These are phyloP conservation scores for Colletotrichum somersetense DNA, from an alignment of 2,329 filamentous ascomycete species.

Conservation along the genomic window DNA sequence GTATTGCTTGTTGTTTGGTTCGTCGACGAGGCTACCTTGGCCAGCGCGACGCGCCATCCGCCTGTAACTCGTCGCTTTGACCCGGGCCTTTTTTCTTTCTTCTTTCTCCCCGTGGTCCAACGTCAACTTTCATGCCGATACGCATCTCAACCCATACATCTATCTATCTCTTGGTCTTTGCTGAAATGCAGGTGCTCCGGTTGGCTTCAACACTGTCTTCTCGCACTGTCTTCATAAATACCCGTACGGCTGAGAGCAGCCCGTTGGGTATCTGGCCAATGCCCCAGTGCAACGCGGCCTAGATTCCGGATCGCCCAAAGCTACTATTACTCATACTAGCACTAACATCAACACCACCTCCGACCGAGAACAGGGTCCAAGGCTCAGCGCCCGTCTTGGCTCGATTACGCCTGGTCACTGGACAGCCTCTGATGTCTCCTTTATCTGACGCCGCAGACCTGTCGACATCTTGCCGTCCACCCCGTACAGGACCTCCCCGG, in stretches of 20 bases:
- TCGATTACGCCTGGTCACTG: conserved; percentile 15
- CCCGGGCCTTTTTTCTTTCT: neutral
- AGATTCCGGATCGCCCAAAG: conserved; percentile 3
- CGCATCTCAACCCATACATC: neutral
- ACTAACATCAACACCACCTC: conserved; percentile 1
- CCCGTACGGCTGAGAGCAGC: neutral
- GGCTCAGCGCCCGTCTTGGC: conserved; percentile 16
- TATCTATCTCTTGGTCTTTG: neutral
- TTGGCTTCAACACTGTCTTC: neutral
- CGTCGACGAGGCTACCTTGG: neutral
- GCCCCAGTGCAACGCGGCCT: conserved; percentile 4
- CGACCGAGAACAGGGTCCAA: conserved; percentile 7
- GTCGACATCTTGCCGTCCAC: conserved; percentile 1
- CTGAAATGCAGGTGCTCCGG: neutral
- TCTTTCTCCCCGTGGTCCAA: too few relatives aligned
- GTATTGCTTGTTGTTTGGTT: neutral
- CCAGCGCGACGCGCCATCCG: neutral
- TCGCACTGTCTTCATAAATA: neutral
- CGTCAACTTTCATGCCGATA: neutral
- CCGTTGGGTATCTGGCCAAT: neutral
- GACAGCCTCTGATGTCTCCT: conserved; percentile 2
- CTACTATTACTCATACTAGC: neutral
- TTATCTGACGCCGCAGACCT: conserved; percentile 1
- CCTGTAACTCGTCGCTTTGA: neutral
- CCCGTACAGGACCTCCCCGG: neutral